Conservation (phyloP, 106 monocot species). For the Acorus gramineus region DNA sequence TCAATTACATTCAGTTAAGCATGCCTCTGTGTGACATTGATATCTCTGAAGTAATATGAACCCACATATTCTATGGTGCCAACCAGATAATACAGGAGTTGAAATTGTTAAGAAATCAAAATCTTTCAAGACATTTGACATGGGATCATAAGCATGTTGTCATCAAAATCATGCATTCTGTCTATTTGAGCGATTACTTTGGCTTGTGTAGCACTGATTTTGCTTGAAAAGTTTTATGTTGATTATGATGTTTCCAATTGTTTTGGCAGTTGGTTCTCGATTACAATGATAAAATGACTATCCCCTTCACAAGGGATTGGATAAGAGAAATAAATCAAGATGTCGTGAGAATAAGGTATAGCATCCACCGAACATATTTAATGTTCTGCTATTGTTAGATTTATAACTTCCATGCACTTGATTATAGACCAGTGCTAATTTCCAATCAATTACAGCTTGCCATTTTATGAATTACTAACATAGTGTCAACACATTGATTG, state of each 20-base stretch:
- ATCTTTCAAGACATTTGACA: no score
- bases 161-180: no score
- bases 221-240: background rate
- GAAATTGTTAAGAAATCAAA: no score
- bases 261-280: slow-evolving; percentile 70
- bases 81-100: no score
- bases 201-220: no score
- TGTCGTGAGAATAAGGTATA: slow-evolving; percentile 43
- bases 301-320: slow-evolving; percentile 41
- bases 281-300: slow-evolving; percentile 60
- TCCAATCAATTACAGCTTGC: background rate
- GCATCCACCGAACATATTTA: background rate
- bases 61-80: no score
- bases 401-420: background rate
- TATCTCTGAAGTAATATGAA: no score
- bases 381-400: background rate
- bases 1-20: no score
- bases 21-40: no score
- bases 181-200: no score
- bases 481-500: slow-evolving; percentile 1
- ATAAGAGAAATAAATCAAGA: slow-evolving; percentile 45
- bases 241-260: background rate
- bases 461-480: no score
- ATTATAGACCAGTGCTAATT: background rate
- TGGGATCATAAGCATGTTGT: no score